Percentiles rank a stretch among this genome's conserved stretches.
Conservation (phyloP, 306 rosid genomes). For the Arachis stenosperma region DNA sequence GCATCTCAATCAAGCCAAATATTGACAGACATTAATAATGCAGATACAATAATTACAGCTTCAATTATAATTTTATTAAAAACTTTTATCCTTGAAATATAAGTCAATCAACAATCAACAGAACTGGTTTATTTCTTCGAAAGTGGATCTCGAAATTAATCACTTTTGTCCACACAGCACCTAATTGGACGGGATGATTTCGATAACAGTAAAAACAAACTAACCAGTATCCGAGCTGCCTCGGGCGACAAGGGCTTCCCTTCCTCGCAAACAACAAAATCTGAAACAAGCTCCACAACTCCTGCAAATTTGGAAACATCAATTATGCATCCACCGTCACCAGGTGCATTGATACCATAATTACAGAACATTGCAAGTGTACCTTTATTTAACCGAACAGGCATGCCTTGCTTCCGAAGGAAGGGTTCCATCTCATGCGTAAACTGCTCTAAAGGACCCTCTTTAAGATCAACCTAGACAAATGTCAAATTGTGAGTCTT, state of each 20-base stretch:
- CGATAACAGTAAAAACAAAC: conserved; percentile 21
- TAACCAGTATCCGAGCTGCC: conserved; percentile 82
- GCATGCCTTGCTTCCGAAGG: conserved; percentile 94
- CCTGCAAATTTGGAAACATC: conserved; percentile 53
- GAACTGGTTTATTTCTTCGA: too few species aligned
- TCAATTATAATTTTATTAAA: neutral
- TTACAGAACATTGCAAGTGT: conserved; percentile 3
- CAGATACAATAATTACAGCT: neutral
- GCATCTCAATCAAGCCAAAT: neutral
- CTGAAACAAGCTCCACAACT: conserved; percentile 86
- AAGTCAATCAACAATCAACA: neutral
- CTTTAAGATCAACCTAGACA: conserved; percentile 84
- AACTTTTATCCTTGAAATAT: neutral
- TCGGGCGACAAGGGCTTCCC: conserved; percentile 94
- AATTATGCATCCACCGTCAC: neutral
- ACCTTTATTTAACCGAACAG: conserved; percentile 97
- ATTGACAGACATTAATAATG: neutral
- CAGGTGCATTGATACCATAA: neutral
- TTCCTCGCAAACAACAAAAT: conserved; percentile 87
- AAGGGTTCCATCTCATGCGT: conserved; percentile 98
- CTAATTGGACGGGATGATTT: neutral
- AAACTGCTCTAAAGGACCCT: conserved; percentile 92
- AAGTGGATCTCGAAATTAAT: too few species aligned
- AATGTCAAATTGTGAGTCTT: neutral
- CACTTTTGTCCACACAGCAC: neutral